Percentiles rank a stretch among this genome's conserved stretches.
phyloP scores from a whole-genome alignment of 352 stramenopile species.

The Saprolegnia diclina region DNA sequence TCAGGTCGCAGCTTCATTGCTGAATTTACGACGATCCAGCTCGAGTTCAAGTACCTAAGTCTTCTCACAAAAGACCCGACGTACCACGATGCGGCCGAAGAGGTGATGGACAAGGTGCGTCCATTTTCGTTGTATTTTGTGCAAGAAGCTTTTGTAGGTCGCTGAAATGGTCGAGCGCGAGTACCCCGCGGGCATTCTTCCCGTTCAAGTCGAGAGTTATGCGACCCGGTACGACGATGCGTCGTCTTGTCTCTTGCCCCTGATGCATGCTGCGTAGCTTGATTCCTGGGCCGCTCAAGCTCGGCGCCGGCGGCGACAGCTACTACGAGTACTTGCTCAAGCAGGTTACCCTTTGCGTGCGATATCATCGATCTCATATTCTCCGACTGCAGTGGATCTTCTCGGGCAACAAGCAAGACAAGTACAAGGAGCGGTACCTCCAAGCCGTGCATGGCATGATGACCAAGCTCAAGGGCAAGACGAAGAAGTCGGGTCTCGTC shows the following conservation, averaged over 20 bases:
- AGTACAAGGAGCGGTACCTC: constrained; percentile 62
- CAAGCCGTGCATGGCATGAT: constrained; percentile 58
- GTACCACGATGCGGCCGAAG: constrained; percentile 64
- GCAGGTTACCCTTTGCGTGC: constrained; percentile 46
- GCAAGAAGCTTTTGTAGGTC: background rate
- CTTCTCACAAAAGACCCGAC: constrained; percentile 48
- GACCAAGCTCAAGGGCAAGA: constrained; percentile 45
- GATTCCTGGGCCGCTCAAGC: constrained; percentile 37
- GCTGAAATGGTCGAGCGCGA: constrained; percentile 39
- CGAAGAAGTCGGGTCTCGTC: constrained; percentile 49
- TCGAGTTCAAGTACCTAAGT: constrained; percentile 80
- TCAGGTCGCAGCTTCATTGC: constrained; percentile 38
- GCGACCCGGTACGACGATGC: constrained; percentile 38
- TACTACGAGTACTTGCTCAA: constrained; percentile 86
- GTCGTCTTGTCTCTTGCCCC: constrained; percentile 28
- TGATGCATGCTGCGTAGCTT: background rate
- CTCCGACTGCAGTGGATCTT: constrained; percentile 47
- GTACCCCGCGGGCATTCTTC: constrained; percentile 35
- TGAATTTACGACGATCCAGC: constrained; percentile 63
- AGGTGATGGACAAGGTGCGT: constrained; percentile 56
- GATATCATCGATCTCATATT: too few relatives aligned
- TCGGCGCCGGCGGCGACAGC: constrained; percentile 71
- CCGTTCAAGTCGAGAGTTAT: constrained; percentile 41
- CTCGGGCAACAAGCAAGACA: constrained; percentile 64
- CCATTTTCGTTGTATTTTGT: background rate